These are phyloP conservation scores for Blastocystis sp. DNA, from an alignment of 352 stramenopile species.

Conservation along the genomic window DNA sequence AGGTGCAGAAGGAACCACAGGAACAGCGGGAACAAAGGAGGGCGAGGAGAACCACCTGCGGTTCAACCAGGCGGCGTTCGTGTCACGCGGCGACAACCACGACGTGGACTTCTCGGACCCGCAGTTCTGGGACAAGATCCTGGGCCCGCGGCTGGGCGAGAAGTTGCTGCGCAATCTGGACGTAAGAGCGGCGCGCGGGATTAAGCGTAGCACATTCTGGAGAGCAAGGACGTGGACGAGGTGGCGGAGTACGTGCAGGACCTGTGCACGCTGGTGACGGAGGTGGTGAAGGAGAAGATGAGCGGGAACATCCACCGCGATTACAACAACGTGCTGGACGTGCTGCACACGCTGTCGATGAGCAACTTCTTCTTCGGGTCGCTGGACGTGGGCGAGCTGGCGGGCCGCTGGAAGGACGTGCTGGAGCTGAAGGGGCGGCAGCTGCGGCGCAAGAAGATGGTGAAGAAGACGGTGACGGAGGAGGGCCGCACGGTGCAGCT, in stretches of 20 bases:
- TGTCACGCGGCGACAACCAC: conserved; percentile 74
- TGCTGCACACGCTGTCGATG: conserved; percentile 57
- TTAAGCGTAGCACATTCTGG: conserved; percentile 59
- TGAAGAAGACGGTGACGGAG: conserved; percentile 7
- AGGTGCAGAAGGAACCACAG: not conserved
- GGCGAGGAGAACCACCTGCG: conserved; percentile 81
- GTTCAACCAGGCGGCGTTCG: conserved; percentile 72
- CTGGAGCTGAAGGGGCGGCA: conserved; percentile 63
- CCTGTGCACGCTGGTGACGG: conserved; percentile 78
- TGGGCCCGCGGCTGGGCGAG: conserved; percentile 78
- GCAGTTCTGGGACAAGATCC: conserved; percentile 98
- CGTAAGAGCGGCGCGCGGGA: conserved; percentile 77
- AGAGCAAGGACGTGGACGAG: conserved; percentile 77
- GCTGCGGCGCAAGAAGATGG: conserved; percentile 56
- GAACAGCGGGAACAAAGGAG: conserved; percentile 48
- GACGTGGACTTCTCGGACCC: conserved; percentile 95
- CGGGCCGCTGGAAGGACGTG: conserved; percentile 50
- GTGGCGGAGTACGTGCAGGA: conserved; percentile 80
- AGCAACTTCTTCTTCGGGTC: conserved; percentile 48
- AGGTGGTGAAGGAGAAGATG: conserved; percentile 81
- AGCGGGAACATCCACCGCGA: conserved; percentile 73
- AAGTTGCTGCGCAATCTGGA: conserved; percentile 83
- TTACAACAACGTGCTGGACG: conserved; percentile 38
- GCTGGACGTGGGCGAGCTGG: conserved; percentile 48
- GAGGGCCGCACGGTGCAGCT: conserved; percentile 60